Conservation (phyloP, 352 stramenopile species). For the Phytophthora kernoviae region DNA sequence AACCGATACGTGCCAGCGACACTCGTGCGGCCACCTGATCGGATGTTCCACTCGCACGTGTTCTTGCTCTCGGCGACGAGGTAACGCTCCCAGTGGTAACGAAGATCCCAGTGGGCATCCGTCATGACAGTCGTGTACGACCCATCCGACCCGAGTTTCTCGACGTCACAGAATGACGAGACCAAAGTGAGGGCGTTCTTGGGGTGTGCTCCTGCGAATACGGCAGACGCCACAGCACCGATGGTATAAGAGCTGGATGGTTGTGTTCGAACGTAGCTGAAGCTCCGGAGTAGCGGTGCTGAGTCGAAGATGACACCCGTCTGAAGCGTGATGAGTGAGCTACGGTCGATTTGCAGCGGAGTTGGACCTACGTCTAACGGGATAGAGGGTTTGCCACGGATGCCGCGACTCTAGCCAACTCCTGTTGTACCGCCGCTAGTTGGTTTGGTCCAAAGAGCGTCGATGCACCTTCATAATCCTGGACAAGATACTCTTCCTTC, state of each 20-base stretch:
- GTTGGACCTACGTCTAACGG: conserved; percentile 36
- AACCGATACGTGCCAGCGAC: conserved; percentile 44
- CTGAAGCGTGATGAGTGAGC: conserved; percentile 39
- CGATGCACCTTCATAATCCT: conserved; percentile 74
- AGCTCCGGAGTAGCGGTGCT: conserved; percentile 18
- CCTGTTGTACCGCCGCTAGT: conserved; percentile 54
- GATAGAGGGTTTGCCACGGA: conserved; percentile 32
- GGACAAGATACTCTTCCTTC: conserved; percentile 55
- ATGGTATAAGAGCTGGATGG: conserved; percentile 31
- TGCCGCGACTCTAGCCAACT: conserved; percentile 42
- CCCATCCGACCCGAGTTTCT: conserved; percentile 24
- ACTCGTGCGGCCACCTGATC: conserved; percentile 26
- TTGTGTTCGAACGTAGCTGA: conserved; percentile 37
- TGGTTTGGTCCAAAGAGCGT: conserved; percentile 75
- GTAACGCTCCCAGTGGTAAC: conserved; percentile 38
- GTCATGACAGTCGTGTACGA: conserved; percentile 38
- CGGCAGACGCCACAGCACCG: conserved; percentile 34
- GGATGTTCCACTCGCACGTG: conserved; percentile 52
- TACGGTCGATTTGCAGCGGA: conserved; percentile 42
- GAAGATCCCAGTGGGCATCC: conserved; percentile 58
- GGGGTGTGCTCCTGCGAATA: conserved; percentile 32
- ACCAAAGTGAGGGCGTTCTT: conserved; percentile 44
- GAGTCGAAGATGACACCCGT: conserved; percentile 45
- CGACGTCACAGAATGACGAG: conserved; percentile 54
- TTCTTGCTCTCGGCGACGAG: conserved; percentile 39